phyloP scores from a whole-genome alignment of 176 grass and related monocot species.

The Zea luxurians region DNA sequence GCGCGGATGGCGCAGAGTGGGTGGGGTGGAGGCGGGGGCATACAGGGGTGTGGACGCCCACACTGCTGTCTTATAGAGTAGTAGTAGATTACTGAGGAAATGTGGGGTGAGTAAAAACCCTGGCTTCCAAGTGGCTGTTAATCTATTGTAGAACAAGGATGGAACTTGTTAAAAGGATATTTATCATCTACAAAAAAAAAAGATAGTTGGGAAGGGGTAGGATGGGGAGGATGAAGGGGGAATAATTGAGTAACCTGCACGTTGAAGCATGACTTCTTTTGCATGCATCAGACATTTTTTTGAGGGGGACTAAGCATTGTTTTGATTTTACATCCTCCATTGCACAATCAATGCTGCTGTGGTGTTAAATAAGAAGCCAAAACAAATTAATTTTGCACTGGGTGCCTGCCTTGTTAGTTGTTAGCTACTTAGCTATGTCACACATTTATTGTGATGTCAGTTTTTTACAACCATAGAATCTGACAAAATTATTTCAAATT shows the following conservation, averaged over 20 bases:
- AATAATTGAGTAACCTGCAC: neutral
- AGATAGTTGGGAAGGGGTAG: neutral
- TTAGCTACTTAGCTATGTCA: constrained; percentile 6
- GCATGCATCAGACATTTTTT: neutral
- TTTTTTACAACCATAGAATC: neutral
- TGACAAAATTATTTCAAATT: constrained; percentile 19
- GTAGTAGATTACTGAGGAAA: too few relatives aligned
- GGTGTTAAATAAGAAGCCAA: neutral
- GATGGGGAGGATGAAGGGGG: neutral
- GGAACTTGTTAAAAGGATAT: neutral
- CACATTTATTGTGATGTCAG: constrained; percentile 13
- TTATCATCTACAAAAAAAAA: neutral
- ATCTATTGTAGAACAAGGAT: neutral
- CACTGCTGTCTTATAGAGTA: too few relatives aligned
- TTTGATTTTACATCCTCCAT: constrained; percentile 21
- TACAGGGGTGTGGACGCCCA: too few relatives aligned
- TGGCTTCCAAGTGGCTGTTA: too few relatives aligned
- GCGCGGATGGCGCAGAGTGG: too few relatives aligned
- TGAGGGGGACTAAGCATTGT: neutral
- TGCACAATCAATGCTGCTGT: neutral
- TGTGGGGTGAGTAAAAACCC: neutral
- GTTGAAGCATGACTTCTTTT: neutral
- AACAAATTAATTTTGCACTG: constrained; percentile 2
- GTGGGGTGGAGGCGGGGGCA: too few relatives aligned
- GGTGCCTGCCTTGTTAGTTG: constrained; percentile 8